Base-by-base conservation (phyloP, 345 rosid species). In the Camelina hispida region DNA sequence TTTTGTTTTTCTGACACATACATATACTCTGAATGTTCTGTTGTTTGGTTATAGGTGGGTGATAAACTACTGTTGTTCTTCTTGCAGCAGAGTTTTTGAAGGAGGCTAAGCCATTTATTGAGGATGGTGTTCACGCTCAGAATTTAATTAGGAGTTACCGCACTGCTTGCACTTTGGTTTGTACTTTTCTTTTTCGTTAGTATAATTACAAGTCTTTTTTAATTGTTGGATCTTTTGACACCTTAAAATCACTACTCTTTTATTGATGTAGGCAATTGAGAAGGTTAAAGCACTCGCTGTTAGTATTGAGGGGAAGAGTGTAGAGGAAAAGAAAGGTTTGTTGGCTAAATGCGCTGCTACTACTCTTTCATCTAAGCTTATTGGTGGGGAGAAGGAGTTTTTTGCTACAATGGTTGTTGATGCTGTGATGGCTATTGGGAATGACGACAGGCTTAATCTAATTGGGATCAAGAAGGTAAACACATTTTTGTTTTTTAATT, bases 361-460 rank as follows among this genome's bases (percentile, higher is more conserved):
- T 30, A 95, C 97, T 0, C 97, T 96, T 47, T 89, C 96, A 57
- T 96, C 99, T 30, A 96, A 96, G 78, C 97, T 96, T 56, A 93
- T 96, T 75, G 96, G 97, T 65, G 99, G 99, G 99, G 99, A 93
- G 80, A 91, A 91, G 69, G 98, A 93, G 63, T 96, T 96, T 66
- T 96, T 93, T 74, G 93, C 99, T 25, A 79, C 86, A 9, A 91
- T 96, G 92, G 97, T 93, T 32, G 99, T 93, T 37, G 91, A 93
- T 86, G 87, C 99, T 84, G 99, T 96, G 6, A 75, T 87, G 81
- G 95, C 97, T 0, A 96, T 91, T 71, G 97, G 87, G 12, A 32
- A 67, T 79, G 98, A 88, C 5, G 99, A 93, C 77, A 86, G 98
- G 70, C 84, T 96, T 18, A 96, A 78, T 72, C 79, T 96, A 90